These are phyloP conservation scores for Botrytis deweyae DNA, from an alignment of 2,329 filamentous ascomycete species.

Conservation along the genomic window DNA sequence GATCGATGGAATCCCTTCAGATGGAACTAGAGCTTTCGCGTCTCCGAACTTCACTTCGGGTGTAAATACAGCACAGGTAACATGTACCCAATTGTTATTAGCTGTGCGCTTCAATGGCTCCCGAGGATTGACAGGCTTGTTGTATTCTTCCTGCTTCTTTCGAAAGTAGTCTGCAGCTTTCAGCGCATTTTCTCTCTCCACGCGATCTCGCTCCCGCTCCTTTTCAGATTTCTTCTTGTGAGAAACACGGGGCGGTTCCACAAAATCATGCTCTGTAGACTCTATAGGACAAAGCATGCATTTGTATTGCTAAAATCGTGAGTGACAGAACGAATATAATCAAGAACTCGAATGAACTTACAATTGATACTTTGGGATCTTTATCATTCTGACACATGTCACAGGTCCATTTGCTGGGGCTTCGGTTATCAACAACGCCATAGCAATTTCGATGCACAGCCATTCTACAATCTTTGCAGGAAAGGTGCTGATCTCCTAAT, in stretches of 20 bases:
- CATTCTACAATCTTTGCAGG: slow-evolving; percentile 84
- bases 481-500: slow-evolving; percentile 67
- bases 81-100: slow-evolving; percentile 98
- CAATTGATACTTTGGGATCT: slow-evolving; percentile 87
- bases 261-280: slow-evolving; percentile 76
- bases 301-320: slow-evolving; percentile 67
- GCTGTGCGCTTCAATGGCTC: slow-evolving; percentile 91
- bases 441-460: slow-evolving; percentile 93
- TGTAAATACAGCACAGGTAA: slow-evolving; percentile 88
- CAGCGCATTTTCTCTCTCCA: slow-evolving; percentile 80
- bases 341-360: slow-evolving; percentile 47
- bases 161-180: slow-evolving; percentile 80
- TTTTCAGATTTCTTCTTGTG: slow-evolving; percentile 91
- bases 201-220: slow-evolving; percentile 81
- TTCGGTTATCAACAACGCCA: slow-evolving; percentile 68
- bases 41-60: slow-evolving; percentile 92
- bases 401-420: slow-evolving; percentile 82
- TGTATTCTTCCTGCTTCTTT: slow-evolving; percentile 78
- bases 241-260: slow-evolving; percentile 75
- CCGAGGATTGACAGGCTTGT: slow-evolving; percentile 78
- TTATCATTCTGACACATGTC: slow-evolving; percentile 96
- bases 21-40: slow-evolving; percentile 76
- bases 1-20: slow-evolving; percentile 87
- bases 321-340: slow-evolving; percentile 34
- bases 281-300: slow-evolving; percentile 89